A percentile compares a stretch with the other conserved stretches of the same genome.
phyloP scores from a whole-genome alignment of 2,329 filamentous ascomycete genomes.

The Cercospora zeae-maydis region DNA sequence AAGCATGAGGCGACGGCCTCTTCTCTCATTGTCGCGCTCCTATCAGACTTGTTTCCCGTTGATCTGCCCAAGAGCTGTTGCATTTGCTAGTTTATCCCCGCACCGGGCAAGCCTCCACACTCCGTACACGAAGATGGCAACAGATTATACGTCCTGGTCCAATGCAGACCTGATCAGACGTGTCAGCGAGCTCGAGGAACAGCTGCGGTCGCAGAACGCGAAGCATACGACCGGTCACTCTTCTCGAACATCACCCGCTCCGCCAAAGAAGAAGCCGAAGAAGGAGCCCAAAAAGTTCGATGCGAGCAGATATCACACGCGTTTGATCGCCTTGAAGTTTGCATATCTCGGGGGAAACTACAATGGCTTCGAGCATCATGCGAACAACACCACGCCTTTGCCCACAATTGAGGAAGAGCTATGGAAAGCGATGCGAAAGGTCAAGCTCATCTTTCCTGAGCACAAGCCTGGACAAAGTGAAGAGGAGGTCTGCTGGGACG shows the following conservation, averaged over 20 bases:
- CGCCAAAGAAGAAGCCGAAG: conserved; percentile 32
- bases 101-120: background rate
- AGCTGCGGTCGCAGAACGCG: conserved; percentile 52
- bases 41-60: background rate
- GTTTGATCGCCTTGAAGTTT: conserved; percentile 85
- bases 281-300: conserved; percentile 59
- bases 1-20: conserved; percentile 10
- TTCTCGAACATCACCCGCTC: conserved; percentile 11
- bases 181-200: conserved; percentile 63
- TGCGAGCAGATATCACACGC: conserved; percentile 73
- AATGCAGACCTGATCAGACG: conserved; percentile 65
- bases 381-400: conserved; percentile 62
- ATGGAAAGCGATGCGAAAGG: conserved; percentile 84
- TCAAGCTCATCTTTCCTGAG: conserved; percentile 73
- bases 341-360: conserved; percentile 90
- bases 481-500: conserved; percentile 68
- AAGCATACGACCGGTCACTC: conserved; percentile 28
- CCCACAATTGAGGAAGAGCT: conserved; percentile 89
- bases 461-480: conserved; percentile 33
- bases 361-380: conserved; percentile 87
- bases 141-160: conserved; percentile 64
- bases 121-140: background rate
- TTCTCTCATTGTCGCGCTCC: background rate
- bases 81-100: background rate
- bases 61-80: background rate